Base-by-base conservation (phyloP, 257 asterid species). In the Gentiana straminea region DNA sequence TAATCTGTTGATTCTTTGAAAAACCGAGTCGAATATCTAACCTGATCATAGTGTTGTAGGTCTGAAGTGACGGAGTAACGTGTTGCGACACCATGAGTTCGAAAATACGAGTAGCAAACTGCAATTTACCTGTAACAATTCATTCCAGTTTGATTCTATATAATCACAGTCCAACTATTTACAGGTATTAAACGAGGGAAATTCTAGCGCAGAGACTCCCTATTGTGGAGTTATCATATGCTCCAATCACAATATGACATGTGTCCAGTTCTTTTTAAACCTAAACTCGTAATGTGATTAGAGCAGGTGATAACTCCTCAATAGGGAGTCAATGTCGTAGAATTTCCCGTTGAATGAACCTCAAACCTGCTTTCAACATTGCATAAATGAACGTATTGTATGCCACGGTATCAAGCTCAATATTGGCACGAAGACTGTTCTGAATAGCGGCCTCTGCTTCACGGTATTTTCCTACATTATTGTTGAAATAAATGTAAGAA, bases 11-110 rank as follows among this genome's bases (percentile, higher is more conserved):
- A 47, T 62, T 52, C 44, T 58, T 45, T 55, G 64, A 50, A 66
- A 49, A 57, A 46, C 13, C 41, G 36, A 52, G 55, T 54, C 44
- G 52, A 44, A n/a, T 51, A 54, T 55, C 67, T 66, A 45, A 86
- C 96, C 98, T 90, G 77, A 91, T 91, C 98, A 91, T 84, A 70
- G 94, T 81, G 77, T 78, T 87, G 70, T 81, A 84, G 51, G 98
- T 91, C 74, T 84, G 92, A 64, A 87, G 70, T 36, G 96, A 80
- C 45, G 89, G 94, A 72, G 81, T 59, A 65, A 78, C 71, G 49
- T 73, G 72, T 44, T 11, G 57, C 56, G 86, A 81, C 71, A 74
- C 66, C 98, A 91, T 91, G 66, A 72, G 82, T 67, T 91, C 88
- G 34, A 74, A 87, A 67, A 91, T 79, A 75, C 79, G 70, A 75